Percentiles rank a stretch among this genome's conserved stretches.
phyloP scores from a whole-genome alignment of 2,329 filamentous ascomycete species.

The Onygena corvina region DNA sequence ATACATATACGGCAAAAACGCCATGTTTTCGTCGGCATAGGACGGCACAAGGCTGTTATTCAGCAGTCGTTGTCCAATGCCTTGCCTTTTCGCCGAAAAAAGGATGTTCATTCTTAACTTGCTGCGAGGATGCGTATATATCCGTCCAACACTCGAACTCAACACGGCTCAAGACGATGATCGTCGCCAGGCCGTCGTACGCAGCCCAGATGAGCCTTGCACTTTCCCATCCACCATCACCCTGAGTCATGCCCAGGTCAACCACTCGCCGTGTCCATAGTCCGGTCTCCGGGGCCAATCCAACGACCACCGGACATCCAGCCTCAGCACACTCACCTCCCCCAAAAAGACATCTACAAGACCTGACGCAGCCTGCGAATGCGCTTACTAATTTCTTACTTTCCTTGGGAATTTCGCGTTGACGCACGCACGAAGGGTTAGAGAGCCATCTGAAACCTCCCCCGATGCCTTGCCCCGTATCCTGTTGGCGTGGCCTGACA shows the following conservation, averaged over 20 bases:
- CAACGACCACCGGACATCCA: too few species aligned
- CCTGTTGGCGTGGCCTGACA: constrained; percentile 1
- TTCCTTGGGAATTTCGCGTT: neutral
- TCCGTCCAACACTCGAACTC: neutral
- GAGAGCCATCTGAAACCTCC: neutral
- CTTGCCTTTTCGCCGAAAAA: too few species aligned
- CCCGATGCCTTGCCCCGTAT: neutral
- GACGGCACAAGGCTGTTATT: too few species aligned
- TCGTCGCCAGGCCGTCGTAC: neutral
- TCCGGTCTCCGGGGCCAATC: too few species aligned
- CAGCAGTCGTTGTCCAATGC: too few species aligned
- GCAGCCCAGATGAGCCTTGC: neutral
- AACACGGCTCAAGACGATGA: neutral
- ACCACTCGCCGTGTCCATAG: neutral
- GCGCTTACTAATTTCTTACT: neutral
- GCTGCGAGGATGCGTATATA: neutral
- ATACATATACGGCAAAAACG: too few species aligned
- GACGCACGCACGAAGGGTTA: neutral
- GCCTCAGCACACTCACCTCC: too few species aligned
- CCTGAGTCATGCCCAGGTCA: too few species aligned
- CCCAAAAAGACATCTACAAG: too few species aligned
- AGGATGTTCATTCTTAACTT: too few species aligned
- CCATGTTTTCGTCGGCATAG: too few species aligned
- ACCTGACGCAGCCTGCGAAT: neutral
- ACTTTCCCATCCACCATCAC: neutral